Evolutionary conservation across 2,329 filamentous ascomycete genomes (phyloP).

Genomic region (Alternaria novae-zelandiae): DNA sequence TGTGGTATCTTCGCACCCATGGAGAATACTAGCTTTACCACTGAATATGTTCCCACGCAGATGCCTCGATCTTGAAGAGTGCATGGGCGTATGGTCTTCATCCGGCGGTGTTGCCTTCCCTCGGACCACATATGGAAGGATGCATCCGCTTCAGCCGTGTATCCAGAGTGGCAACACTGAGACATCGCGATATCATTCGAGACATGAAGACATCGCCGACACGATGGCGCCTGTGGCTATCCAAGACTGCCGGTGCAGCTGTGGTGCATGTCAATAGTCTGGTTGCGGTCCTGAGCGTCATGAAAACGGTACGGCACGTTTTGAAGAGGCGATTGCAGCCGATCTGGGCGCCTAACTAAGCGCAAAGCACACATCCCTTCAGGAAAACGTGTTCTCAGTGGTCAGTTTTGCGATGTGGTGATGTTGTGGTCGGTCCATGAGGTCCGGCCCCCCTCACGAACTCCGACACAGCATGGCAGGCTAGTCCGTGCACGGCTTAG

Average conservation of each 20-base stretch:
- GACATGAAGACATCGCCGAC: not conserved
- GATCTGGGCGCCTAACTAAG: slow-evolving; percentile 1
- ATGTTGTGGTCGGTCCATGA: slow-evolving; percentile 25
- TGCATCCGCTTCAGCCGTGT: not conserved
- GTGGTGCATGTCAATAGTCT: slow-evolving; percentile 17
- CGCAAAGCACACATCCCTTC: not conserved
- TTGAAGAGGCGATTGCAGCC: not conserved
- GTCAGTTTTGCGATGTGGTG: slow-evolving; percentile 13
- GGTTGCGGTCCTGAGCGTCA: slow-evolving; percentile 10
- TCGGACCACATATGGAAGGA: not conserved
- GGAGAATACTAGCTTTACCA: not conserved
- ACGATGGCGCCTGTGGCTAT: slow-evolving; percentile 1
- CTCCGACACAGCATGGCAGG: slow-evolving; percentile 28
- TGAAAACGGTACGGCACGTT: not conserved
- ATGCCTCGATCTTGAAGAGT: not conserved
- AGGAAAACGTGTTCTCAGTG: slow-evolving; percentile 12
- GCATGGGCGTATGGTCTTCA: not conserved
- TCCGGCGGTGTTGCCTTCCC: not conserved
- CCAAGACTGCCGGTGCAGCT: slow-evolving; percentile 6
- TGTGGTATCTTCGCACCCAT: not conserved
- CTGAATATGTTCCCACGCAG: not conserved
- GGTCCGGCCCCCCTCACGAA: slow-evolving; percentile 35
- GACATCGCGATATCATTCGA: not conserved
- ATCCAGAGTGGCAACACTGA: not conserved
- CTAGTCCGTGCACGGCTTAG: slow-evolving; percentile 17